phyloP scores from a whole-genome alignment of 805 yeast genomes.

The Metschnikowia anglica region DNA sequence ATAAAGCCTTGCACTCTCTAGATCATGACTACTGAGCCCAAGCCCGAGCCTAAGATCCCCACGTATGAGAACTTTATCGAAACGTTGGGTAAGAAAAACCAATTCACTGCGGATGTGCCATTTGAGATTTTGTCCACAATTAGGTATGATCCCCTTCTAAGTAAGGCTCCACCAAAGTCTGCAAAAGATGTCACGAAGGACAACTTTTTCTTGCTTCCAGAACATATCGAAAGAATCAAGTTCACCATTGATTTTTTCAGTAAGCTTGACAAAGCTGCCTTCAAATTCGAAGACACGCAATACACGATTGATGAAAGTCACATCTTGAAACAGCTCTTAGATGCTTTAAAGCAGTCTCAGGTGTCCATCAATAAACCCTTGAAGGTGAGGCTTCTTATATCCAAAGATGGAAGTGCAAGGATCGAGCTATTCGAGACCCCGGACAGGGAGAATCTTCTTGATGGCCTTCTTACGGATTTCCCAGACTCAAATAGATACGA shows the following conservation, averaged over 20 bases:
- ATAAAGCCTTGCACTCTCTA: background rate
- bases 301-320: conserved; percentile 30
- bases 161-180: conserved; percentile 28
- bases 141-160: conserved; percentile 67
- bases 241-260: conserved; percentile 53
- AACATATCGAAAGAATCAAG: conserved; percentile 61
- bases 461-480: conserved; percentile 25
- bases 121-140: conserved; percentile 66
- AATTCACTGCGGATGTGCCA: conserved; percentile 10
- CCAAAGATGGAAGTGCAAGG: conserved; percentile 27
- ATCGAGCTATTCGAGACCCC: conserved; percentile 36
- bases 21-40: background rate
- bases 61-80: conserved; percentile 10
- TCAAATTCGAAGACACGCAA: conserved; percentile 28
- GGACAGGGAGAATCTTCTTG: conserved; percentile 27
- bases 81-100: conserved; percentile 5
- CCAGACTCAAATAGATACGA: conserved; percentile 44
- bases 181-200: conserved; percentile 24
- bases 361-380: conserved; percentile 27
- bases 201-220: conserved; percentile 60
- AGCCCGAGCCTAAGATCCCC: background rate
- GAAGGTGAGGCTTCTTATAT: conserved; percentile 34
- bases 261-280: conserved; percentile 18
- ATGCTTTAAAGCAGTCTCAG: conserved; percentile 27
- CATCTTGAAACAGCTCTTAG: conserved; percentile 36